Conservation (phyloP, 345 rosid species). For the Gossypium raimondii region DNA sequence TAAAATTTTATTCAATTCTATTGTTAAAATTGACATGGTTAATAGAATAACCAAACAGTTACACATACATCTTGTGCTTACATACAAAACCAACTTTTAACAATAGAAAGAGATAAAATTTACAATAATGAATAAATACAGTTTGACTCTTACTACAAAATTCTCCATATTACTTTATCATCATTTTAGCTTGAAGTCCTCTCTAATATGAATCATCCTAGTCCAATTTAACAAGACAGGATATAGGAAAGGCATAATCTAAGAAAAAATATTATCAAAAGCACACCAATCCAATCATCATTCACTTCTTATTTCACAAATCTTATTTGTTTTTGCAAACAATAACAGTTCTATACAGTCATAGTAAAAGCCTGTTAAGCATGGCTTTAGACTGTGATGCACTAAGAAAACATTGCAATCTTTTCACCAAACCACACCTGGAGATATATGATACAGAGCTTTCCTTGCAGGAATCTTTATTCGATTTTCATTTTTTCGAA, state of each 20-base stretch:
- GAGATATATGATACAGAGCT: conserved; percentile 1
- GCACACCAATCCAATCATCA: conserved; percentile 16
- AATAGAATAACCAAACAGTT: no score
- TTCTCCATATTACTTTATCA: no score
- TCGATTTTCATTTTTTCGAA: background rate
- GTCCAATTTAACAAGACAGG: background rate
- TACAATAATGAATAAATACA: no score
- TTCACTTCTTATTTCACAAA: conserved; percentile 9
- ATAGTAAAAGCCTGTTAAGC: background rate
- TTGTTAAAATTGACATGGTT: no score
- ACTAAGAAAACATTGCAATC: background rate
- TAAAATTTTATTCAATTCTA: no score
- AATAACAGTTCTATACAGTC: background rate
- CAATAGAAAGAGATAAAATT: no score
- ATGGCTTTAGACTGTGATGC: conserved; percentile 46
- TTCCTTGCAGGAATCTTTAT: background rate
- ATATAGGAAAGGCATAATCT: background rate
- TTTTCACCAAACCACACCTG: conserved; percentile 7
- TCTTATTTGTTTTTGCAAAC: conserved; percentile 4
- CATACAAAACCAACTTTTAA: no score
- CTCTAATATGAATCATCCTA: no score
- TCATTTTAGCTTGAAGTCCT: no score
- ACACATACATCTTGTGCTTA: no score
- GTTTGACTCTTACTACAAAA: no score
- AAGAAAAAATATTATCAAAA: background rate